A percentile compares a stretch with the other conserved stretches of the same genome.
Evolutionary conservation across 1,139 yeast genomes (phyloP).

Genomic region (Lodderomyces oxycetoniae): DNA sequence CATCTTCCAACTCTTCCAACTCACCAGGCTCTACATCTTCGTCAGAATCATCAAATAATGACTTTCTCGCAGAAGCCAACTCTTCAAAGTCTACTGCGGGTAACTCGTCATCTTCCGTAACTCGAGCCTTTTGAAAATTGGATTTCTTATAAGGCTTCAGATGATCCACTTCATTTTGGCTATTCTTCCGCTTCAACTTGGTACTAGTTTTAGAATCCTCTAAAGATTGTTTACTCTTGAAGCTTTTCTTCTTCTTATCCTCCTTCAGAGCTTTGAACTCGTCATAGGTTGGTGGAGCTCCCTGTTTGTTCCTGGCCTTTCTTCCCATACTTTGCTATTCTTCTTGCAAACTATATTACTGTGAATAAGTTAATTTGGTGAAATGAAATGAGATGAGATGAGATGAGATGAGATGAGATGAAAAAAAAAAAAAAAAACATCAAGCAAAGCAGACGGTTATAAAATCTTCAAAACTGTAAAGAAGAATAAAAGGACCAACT

Average conservation of each 20-base stretch:
- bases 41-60: slow-evolving; percentile 72
- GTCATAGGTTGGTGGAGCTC: slow-evolving; percentile 80
- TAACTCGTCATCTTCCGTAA: slow-evolving; percentile 28
- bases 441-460: no score
- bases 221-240: neutral
- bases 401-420: slow-evolving; percentile 10
- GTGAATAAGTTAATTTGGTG: no score
- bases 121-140: slow-evolving; percentile 38
- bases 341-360: no score
- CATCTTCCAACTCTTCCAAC: slow-evolving; percentile 17
- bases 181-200: neutral
- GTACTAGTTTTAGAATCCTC: slow-evolving; percentile 19
- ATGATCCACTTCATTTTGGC: neutral
- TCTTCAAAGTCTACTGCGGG: slow-evolving; percentile 67
- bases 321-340: slow-evolving; percentile 68
- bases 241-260: slow-evolving; percentile 30
- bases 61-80: slow-evolving; percentile 60
- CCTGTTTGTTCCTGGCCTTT: slow-evolving; percentile 87
- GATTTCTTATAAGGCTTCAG: slow-evolving; percentile 17
- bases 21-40: slow-evolving; percentile 47
- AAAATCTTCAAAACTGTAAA: no score
- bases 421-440: slow-evolving; percentile 5
- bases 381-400: no score
- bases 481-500: no score
- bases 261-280: slow-evolving; percentile 63